Evolutionary conservation across 2,329 filamentous ascomycete genomes (phyloP).

Genomic region (Fusarium tanahbumbuense): DNA sequence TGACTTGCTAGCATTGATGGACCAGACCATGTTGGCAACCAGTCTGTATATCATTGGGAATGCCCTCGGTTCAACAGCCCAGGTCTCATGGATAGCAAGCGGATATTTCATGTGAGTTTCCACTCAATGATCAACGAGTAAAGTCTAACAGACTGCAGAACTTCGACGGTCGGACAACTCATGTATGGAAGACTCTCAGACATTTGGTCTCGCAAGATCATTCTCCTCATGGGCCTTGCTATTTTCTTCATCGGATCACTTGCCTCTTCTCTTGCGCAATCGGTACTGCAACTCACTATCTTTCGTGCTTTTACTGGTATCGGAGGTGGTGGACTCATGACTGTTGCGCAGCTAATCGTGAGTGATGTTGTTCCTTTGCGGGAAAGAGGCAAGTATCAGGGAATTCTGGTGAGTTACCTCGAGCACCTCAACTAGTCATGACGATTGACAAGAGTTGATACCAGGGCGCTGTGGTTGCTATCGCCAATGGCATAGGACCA

Average conservation of each 20-base stretch:
- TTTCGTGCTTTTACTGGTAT: slow-evolving; percentile 61
- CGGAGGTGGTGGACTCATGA: slow-evolving; percentile 78
- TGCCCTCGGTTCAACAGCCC: slow-evolving; percentile 60
- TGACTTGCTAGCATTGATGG: slow-evolving; percentile 66
- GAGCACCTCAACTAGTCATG: too few species aligned
- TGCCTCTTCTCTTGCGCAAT: slow-evolving; percentile 56
- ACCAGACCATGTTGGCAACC: slow-evolving; percentile 67
- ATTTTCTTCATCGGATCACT: slow-evolving; percentile 59
- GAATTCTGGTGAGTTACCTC: slow-evolving; percentile 61
- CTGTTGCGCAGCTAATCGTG: slow-evolving; percentile 75
- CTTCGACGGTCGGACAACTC: slow-evolving; percentile 60
- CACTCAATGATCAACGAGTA: not conserved
- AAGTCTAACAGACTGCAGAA: slow-evolving; percentile 43
- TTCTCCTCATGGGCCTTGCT: slow-evolving; percentile 53
- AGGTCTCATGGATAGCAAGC: slow-evolving; percentile 66
- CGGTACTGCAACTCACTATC: slow-evolving; percentile 54
- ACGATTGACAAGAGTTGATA: too few species aligned
- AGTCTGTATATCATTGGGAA: slow-evolving; percentile 67
- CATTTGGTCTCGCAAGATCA: slow-evolving; percentile 59
- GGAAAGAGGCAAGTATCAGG: slow-evolving; percentile 79
- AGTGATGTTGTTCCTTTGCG: slow-evolving; percentile 77
- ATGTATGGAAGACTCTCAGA: slow-evolving; percentile 60
- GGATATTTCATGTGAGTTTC: slow-evolving; percentile 65
- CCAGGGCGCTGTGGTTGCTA: slow-evolving; percentile 61
- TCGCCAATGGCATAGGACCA: slow-evolving; percentile 66